Evolutionary conservation across 441 rosid genomes (phyloP).

Genomic region (Bruguiera hainesii): DNA sequence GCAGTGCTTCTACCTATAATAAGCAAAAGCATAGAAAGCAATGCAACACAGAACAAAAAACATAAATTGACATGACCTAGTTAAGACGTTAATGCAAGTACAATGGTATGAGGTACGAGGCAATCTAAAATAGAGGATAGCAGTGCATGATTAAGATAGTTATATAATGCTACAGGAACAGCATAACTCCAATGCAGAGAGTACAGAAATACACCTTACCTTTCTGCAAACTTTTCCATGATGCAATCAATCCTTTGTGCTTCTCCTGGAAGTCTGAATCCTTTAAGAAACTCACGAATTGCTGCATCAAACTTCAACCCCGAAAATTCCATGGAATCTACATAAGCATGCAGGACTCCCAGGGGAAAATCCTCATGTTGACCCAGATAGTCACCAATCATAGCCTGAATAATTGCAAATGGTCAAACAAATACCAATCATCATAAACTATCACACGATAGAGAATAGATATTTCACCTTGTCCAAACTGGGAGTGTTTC

Average conservation of each 20-base stretch:
- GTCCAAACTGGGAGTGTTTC: constrained; percentile 67
- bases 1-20: too few species aligned
- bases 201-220: constrained; percentile 38
- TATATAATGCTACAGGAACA: too few species aligned
- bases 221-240: constrained; percentile 99
- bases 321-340: constrained; percentile 86
- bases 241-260: constrained; percentile 99
- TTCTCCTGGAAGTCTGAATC: constrained; percentile 98
- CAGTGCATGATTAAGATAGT: too few species aligned
- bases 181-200: too few species aligned
- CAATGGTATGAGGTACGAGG: too few species aligned
- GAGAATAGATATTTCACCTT: constrained; percentile 53
- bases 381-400: constrained; percentile 97
- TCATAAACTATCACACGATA: constrained; percentile 17
- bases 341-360: constrained; percentile 98
- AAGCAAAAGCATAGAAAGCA: too few species aligned
- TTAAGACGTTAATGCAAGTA: too few species aligned
- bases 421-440: constrained; percentile 30
- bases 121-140: too few species aligned
- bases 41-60: too few species aligned
- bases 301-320: constrained; percentile 89
- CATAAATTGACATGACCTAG: too few species aligned
- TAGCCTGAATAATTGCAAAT: constrained; percentile 60
- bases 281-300: constrained; percentile 92
- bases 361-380: constrained; percentile 98